Percentiles rank a stretch among this genome's conserved stretches.
These are phyloP conservation scores for Quercus mongolica DNA, from an alignment of 306 rosid species.

Conservation along the genomic window DNA sequence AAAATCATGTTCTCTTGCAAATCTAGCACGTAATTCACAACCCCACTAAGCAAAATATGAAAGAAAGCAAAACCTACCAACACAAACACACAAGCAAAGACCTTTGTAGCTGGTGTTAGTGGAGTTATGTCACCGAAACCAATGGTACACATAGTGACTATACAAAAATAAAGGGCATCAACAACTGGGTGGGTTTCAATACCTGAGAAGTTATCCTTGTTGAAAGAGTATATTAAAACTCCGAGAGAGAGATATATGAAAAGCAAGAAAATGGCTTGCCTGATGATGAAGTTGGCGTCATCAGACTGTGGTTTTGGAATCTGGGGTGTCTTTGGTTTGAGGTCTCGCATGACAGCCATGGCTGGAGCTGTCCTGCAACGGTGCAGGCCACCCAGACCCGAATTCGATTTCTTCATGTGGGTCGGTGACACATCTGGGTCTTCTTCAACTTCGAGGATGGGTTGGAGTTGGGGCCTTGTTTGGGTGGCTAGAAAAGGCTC, in stretches of 20 bases:
- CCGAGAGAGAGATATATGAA: constrained; percentile 54
- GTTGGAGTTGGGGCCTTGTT: constrained; percentile 29
- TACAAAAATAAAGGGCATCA: constrained; percentile 78
- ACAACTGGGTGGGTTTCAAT: constrained; percentile 63
- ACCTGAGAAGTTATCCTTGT: constrained; percentile 56
- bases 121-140: constrained; percentile 87
- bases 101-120: constrained; percentile 43
- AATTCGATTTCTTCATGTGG: constrained; percentile 29
- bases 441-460: constrained; percentile 7
- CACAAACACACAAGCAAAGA: constrained; percentile 71
- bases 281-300: constrained; percentile 45
- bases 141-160: constrained; percentile 86
- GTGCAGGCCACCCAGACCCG: constrained; percentile 17
- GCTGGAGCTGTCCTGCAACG: constrained; percentile 87
- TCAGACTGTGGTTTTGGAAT: constrained; percentile 43
- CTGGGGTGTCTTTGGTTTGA: constrained; percentile 32
- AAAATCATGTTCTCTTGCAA: constrained; percentile 63
- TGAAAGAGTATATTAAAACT: constrained; percentile 63
- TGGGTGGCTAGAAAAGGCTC: constrained; percentile 48
- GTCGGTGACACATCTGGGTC: constrained; percentile 19
- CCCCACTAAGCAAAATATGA: constrained; percentile 67
- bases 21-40: constrained; percentile 69
- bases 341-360: constrained; percentile 42
- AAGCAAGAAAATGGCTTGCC: constrained; percentile 59
- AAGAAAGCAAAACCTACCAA: constrained; percentile 81